Evolutionary conservation across 768 basidiomycete species (phyloP), one percentile per base, ranked within the genome.

Genomic region (Tylopilus intermedius): DNA sequence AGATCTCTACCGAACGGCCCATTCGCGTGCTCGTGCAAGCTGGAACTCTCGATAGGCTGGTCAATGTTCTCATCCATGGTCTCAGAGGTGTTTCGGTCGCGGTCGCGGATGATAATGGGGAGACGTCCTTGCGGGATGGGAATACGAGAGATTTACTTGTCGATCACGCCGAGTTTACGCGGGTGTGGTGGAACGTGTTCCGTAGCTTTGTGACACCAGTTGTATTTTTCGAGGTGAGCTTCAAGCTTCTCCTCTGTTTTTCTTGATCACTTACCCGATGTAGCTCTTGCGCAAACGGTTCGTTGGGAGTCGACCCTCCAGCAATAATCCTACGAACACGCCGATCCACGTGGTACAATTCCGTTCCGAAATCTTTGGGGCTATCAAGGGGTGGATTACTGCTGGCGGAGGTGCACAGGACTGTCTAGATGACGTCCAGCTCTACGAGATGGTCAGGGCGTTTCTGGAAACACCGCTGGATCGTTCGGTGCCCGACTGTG

Each of bases 41-140:
- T 3, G 90, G 89, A 8, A 88, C 89, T 1, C 71, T 92, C 14
- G 85, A 86, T 54, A 75, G 79, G 26, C 73, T 93, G 2, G 85
- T 92, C 9, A 81, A 83, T 39, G 78, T 90, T 9, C 76, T 93
- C 14, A 82, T 89, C 0, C 84, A 88, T 61, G 90, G 90, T 4
- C 71, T 92, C 18, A 81, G 81, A 45, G 83, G 83, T 30, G 81
- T 92, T 4, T 84, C 86, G 0, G 88, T 90, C 0, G 84, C 86
- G 0, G 86, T 90, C 4, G 82, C 90, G 0, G 90, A 93, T 58
- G 90, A 92, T 62, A 91, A 90, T 59, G 90, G 90, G 0, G 88
- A 92, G 67, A 89, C 87, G 73, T 82, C 88, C 0, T 67, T 92
- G 40, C 73, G 82, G 21, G 86, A 88, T 57, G 82, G 83, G 2